These are phyloP conservation scores for Neofusicoccum laricinum DNA, from an alignment of 2,329 filamentous ascomycete species.

Conservation along the genomic window DNA sequence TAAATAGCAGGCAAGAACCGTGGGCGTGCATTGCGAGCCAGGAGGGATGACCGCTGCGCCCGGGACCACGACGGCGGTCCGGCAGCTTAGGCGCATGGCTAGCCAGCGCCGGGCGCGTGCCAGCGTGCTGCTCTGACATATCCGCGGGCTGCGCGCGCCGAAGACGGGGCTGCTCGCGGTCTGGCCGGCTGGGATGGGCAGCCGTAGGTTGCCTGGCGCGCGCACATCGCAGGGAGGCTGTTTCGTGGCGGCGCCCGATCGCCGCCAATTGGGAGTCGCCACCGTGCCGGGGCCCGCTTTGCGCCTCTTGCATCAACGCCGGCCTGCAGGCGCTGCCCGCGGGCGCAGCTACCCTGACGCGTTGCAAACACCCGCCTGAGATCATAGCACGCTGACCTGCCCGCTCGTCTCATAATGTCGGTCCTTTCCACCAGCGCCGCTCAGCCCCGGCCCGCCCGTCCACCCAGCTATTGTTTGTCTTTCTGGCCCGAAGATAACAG, in stretches of 20 bases:
- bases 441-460: neutral
- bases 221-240: constrained; percentile 2
- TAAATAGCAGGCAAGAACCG: constrained; percentile 6
- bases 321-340: constrained; percentile 7
- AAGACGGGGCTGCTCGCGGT: neutral
- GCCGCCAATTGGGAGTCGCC: neutral
- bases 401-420: constrained; percentile 16
- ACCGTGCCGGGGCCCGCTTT: neutral
- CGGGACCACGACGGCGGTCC: neutral
- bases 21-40: neutral
- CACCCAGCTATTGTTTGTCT: neutral
- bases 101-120: neutral
- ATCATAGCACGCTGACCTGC: constrained; percentile 10
- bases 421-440: constrained; percentile 9
- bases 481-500: neutral
- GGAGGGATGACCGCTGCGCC: constrained; percentile 1
- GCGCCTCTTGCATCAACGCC: constrained; percentile 17
- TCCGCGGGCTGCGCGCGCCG: neutral
- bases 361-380: constrained; percentile 11
- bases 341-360: constrained; percentile 10
- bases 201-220: constrained; percentile 4
- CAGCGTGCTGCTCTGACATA: neutral
- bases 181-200: constrained; percentile 5
- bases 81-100: neutral
- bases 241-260: constrained; percentile 11